A percentile compares a stretch with the other conserved stretches of the same genome.
Evolutionary conservation across 805 yeast species (phyloP).

Genomic region (Candida pseudofarinosa): DNA sequence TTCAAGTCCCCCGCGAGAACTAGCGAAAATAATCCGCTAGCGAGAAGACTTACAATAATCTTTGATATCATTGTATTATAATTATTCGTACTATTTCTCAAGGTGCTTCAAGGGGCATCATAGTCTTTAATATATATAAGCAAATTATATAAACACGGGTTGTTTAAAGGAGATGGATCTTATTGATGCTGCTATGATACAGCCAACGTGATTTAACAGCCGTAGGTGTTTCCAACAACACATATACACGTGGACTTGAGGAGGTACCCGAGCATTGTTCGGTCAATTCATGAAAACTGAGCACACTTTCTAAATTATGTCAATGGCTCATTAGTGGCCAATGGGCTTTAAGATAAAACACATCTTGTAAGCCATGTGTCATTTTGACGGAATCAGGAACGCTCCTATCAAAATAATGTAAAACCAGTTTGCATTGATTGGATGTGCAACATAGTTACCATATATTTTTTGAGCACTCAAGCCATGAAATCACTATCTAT

Average conservation of each 20-base stretch:
- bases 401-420: background rate
- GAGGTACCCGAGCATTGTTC: too few relatives aligned
- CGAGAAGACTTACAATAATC: background rate
- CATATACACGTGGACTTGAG: background rate
- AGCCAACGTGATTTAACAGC: too few relatives aligned
- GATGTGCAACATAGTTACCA: background rate
- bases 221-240: too few relatives aligned
- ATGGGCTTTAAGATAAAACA: too few relatives aligned
- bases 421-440: background rate
- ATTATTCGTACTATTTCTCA: too few relatives aligned
- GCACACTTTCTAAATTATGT: background rate
- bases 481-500: background rate
- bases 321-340: too few relatives aligned
- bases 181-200: too few relatives aligned
- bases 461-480: background rate
- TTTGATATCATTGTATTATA: background rate
- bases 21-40: background rate
- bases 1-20: constrained; percentile 1
- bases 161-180: background rate
- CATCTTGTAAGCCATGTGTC: background rate
- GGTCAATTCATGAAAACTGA: background rate
- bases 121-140: too few relatives aligned
- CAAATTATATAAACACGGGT: background rate
- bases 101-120: background rate
- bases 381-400: background rate